These are phyloP conservation scores for Exophiala calicioides DNA, from an alignment of 2,329 filamentous ascomycete species.

Conservation along the genomic window DNA sequence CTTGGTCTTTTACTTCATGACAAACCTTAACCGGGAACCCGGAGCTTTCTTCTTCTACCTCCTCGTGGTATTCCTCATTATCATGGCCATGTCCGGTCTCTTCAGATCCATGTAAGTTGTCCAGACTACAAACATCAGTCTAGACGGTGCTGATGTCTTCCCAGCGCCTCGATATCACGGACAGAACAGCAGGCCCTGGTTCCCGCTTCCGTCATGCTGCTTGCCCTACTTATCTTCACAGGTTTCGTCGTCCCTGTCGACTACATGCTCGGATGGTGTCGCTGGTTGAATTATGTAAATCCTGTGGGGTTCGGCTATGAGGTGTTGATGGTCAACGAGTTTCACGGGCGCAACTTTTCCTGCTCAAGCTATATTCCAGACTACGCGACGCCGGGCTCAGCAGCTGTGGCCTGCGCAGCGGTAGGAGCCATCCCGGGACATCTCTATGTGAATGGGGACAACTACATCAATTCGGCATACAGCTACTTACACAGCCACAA, in stretches of 20 bases:
- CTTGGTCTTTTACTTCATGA: slow-evolving; percentile 80
- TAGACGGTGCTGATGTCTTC: slow-evolving; percentile 49
- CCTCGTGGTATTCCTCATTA: slow-evolving; percentile 63
- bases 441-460: slow-evolving; percentile 57
- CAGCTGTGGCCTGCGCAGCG: slow-evolving; percentile 67
- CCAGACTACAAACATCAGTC: slow-evolving; percentile 53
- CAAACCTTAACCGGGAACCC: slow-evolving; percentile 71
- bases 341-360: slow-evolving; percentile 54
- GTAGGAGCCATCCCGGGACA: slow-evolving; percentile 59
- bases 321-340: slow-evolving; percentile 58
- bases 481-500: slow-evolving; percentile 60
- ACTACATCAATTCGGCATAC: slow-evolving; percentile 58
- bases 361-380: slow-evolving; percentile 53
- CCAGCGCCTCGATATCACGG: slow-evolving; percentile 70
- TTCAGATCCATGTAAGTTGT: slow-evolving; percentile 50
- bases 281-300: slow-evolving; percentile 68
- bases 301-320: slow-evolving; percentile 68
- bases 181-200: slow-evolving; percentile 62
- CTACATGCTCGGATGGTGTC: slow-evolving; percentile 63
- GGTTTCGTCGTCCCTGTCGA: slow-evolving; percentile 64
- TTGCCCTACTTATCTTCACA: slow-evolving; percentile 53
- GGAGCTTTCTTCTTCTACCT: slow-evolving; percentile 84
- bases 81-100: slow-evolving; percentile 59
- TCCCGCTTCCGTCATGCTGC: slow-evolving; percentile 53
- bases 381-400: slow-evolving; percentile 57